These are phyloP conservation scores for Biscogniauxia sp. DNA, from an alignment of 2,329 filamentous ascomycete genomes.

Conservation along the genomic window DNA sequence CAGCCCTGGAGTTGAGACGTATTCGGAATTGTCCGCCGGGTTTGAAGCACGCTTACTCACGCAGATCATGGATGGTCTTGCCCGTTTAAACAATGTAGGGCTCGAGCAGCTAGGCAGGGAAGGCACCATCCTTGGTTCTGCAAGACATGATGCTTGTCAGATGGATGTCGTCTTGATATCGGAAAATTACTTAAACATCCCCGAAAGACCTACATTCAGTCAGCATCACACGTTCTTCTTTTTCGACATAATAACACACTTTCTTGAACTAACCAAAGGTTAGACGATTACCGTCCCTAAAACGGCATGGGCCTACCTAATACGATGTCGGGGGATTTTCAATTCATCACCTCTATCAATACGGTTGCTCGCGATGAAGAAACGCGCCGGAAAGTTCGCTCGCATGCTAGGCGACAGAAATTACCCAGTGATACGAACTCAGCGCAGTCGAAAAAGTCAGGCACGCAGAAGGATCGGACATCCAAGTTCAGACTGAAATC, in stretches of 20 bases:
- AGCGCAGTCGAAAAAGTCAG: constrained; percentile 24
- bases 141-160: not conserved
- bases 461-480: constrained; percentile 32
- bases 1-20: not conserved
- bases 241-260: constrained; percentile 7
- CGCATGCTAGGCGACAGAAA: constrained; percentile 34
- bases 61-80: not conserved
- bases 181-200: not conserved
- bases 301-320: constrained; percentile 11
- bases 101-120: not conserved
- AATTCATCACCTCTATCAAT: constrained; percentile 37
- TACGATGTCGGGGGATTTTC: constrained; percentile 24
- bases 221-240: not conserved
- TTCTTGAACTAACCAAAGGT: not conserved
- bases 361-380: constrained; percentile 35
- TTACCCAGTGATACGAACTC: constrained; percentile 26
- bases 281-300: not conserved
- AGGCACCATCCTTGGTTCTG: not conserved
- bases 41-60: not conserved
- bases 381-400: constrained; percentile 34
- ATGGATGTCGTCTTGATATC: not conserved
- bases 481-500: constrained; percentile 33
- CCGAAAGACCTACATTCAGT: not conserved
- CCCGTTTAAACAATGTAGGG: not conserved
- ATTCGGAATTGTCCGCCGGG: not conserved